Conservation (phyloP, 768 basidiomycete species). For the Lyophyllum shimeji region DNA sequence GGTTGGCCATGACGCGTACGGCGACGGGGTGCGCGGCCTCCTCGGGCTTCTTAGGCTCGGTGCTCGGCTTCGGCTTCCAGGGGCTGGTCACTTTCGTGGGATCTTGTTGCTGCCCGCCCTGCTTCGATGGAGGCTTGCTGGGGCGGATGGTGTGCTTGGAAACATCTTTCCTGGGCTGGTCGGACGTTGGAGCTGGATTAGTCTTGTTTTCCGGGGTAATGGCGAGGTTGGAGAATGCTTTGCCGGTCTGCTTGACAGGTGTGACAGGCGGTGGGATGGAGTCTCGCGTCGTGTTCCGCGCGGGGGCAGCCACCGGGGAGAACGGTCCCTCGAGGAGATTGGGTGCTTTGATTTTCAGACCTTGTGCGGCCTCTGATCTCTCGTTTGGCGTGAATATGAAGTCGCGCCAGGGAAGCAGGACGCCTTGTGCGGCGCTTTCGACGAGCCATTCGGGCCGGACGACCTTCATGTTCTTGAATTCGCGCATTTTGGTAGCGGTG, state of each 20-base stretch:
- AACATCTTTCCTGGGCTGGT: not conserved
- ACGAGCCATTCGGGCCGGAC: conserved; percentile 87
- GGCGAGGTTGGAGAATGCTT: not conserved
- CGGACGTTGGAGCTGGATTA: not conserved
- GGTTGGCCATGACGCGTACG: conserved; percentile 75
- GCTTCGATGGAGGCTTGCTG: not conserved
- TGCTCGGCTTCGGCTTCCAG: not conserved
- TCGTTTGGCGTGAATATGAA: conserved; percentile 59
- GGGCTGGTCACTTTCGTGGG: not conserved
- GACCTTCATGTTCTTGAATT: conserved; percentile 90
- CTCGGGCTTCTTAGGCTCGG: conserved; percentile 71
- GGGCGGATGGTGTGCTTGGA: not conserved
- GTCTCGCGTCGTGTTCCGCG: not conserved
- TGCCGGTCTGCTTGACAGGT: conserved; percentile 7
- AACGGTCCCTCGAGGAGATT: conserved; percentile 26
- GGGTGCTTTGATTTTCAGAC: conserved; percentile 37
- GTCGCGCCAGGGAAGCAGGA: conserved; percentile 77
- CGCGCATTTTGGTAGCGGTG: conserved; percentile 85
- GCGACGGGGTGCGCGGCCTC: conserved; percentile 71
- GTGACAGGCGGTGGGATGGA: not conserved
- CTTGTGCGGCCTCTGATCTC: conserved; percentile 50
- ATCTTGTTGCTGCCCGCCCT: not conserved
- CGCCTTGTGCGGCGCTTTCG: conserved; percentile 67
- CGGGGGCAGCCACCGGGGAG: not conserved
- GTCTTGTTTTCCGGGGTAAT: conserved; percentile 1